These are phyloP conservation scores for Trichoderma semiorbis DNA, from an alignment of 2,329 filamentous ascomycete species.

Conservation along the genomic window DNA sequence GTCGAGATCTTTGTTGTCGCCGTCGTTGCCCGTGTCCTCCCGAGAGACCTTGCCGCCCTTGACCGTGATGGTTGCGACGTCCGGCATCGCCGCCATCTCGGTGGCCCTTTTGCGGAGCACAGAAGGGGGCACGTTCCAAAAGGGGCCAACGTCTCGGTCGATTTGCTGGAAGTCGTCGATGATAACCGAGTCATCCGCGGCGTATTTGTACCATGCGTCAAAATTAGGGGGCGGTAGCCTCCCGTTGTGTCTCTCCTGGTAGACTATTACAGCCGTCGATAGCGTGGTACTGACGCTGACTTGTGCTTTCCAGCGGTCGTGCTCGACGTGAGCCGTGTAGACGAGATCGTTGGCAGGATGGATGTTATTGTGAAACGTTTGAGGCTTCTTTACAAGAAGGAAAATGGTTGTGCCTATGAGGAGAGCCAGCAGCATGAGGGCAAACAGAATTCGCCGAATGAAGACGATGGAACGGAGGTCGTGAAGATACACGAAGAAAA, in stretches of 20 bases:
- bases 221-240: slow-evolving; percentile 76
- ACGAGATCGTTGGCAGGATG: slow-evolving; percentile 51
- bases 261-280: slow-evolving; percentile 45
- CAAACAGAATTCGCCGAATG: slow-evolving; percentile 39
- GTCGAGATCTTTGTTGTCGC: slow-evolving; percentile 37
- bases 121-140: slow-evolving; percentile 69
- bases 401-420: slow-evolving; percentile 38
- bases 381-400: slow-evolving; percentile 31
- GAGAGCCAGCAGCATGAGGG: slow-evolving; percentile 37
- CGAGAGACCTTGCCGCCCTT: slow-evolving; percentile 57
- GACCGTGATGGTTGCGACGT: slow-evolving; percentile 53
- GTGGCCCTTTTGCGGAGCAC: slow-evolving; percentile 60
- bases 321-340: slow-evolving; percentile 45
- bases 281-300: slow-evolving; percentile 47
- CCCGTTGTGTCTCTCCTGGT: slow-evolving; percentile 53
- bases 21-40: slow-evolving; percentile 33
- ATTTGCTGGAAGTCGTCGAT: slow-evolving; percentile 83
- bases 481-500: slow-evolving; percentile 42
- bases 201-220: slow-evolving; percentile 80
- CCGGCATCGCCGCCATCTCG: slow-evolving; percentile 38
- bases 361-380: slow-evolving; percentile 26
- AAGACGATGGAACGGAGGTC: slow-evolving; percentile 43
- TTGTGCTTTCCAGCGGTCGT: slow-evolving; percentile 48
- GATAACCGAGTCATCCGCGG: slow-evolving; percentile 67
- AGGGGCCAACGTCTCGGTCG: slow-evolving; percentile 68